phyloP scores from a whole-genome alignment of 495 filamentous ascomycete genomes.

The Glutinoglossum americanum region DNA sequence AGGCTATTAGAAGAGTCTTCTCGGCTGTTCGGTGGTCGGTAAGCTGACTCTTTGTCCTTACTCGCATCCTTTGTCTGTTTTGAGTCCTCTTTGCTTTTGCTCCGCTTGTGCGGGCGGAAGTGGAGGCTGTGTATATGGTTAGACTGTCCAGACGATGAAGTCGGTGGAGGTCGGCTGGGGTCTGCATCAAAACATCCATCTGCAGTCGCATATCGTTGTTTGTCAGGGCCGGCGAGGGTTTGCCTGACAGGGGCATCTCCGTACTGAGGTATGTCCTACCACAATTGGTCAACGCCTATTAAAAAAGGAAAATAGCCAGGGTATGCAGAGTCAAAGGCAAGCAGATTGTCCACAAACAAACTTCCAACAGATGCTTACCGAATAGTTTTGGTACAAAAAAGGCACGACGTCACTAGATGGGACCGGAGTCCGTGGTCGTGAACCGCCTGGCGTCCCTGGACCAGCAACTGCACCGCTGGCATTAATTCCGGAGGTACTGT shows the following conservation, averaged over 20 bases:
- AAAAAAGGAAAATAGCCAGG: background rate
- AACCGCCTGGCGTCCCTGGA: conserved; percentile 38
- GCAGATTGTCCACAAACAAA: background rate
- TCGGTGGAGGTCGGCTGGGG: conserved; percentile 25
- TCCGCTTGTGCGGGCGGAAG: conserved; percentile 50
- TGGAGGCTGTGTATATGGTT: conserved; percentile 37
- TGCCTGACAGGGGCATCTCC: conserved; percentile 67
- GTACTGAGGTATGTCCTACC: conserved; percentile 54
- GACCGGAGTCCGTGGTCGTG: conserved; percentile 60
- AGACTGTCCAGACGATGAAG: conserved; percentile 28
- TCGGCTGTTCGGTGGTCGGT: conserved; percentile 40
- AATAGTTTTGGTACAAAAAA: conserved; percentile 80
- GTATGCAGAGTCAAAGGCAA: background rate
- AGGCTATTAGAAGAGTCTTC: conserved; percentile 42
- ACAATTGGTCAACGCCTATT: background rate
- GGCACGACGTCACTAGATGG: conserved; percentile 88
- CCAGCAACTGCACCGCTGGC: conserved; percentile 30
- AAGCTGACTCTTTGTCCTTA: conserved; percentile 9
- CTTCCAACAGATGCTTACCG: conserved; percentile 28
- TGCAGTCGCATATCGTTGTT: conserved; percentile 34
- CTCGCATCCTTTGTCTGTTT: conserved; percentile 4
- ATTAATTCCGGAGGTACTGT: conserved; percentile 38
- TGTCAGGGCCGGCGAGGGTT: conserved; percentile 45
- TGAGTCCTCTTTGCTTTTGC: conserved; percentile 25
- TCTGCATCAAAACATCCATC: conserved; percentile 2